phyloP scores from a whole-genome alignment of 1,139 yeast species.

The Yamadazyma oceani region DNA sequence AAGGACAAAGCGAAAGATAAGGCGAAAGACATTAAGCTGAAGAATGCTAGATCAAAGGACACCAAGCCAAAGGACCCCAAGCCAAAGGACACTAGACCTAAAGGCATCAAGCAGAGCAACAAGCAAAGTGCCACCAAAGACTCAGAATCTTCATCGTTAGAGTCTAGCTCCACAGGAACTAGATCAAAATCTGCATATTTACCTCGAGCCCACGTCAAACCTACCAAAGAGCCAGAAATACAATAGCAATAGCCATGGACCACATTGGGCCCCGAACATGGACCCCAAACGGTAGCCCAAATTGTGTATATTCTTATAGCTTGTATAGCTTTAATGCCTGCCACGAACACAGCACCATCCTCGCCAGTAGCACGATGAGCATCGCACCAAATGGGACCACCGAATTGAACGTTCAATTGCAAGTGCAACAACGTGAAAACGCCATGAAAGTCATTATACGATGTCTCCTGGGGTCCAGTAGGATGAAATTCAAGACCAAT shows the following conservation, averaged over 20 bases:
- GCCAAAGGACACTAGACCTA: background rate
- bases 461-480: background rate
- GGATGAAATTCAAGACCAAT: slow-evolving; percentile 7
- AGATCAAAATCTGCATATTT: too few relatives aligned
- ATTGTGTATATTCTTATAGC: too few relatives aligned
- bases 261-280: too few relatives aligned
- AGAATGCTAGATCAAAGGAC: background rate
- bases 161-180: too few relatives aligned
- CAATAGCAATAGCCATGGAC: too few relatives aligned
- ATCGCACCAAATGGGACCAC: too few relatives aligned
- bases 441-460: background rate
- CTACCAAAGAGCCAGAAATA: too few relatives aligned
- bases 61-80: background rate
- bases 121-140: background rate
- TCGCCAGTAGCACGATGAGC: background rate
- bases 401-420: too few relatives aligned
- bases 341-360: too few relatives aligned
- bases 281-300: too few relatives aligned
- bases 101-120: background rate
- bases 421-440: background rate
- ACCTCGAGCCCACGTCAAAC: too few relatives aligned
- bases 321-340: too few relatives aligned
- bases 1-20: slow-evolving; percentile 2
- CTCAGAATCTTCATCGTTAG: background rate
- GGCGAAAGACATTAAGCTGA: slow-evolving; percentile 1